Conservation (phyloP, 768 basidiomycete species). For the Lentinula aciculospora region DNA sequence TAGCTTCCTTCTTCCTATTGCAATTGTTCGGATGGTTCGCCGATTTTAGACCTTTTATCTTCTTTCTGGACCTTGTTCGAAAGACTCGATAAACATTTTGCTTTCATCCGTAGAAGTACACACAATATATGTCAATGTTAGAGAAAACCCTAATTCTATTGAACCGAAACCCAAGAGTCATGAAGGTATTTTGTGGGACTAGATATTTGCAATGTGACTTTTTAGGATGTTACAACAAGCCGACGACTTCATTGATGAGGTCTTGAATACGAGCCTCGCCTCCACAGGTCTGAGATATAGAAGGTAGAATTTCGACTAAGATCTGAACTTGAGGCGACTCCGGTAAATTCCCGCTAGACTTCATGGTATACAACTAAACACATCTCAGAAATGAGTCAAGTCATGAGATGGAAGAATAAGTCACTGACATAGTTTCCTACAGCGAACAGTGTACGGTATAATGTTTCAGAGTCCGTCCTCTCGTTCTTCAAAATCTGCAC, state of each 20-base stretch:
- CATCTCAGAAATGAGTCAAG: conserved; percentile 8
- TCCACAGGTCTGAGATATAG: conserved; percentile 34
- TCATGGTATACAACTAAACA: conserved; percentile 44
- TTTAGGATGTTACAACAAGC: background rate
- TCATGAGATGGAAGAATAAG: background rate
- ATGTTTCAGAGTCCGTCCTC: conserved; percentile 58
- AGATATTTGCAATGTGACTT: too few species aligned
- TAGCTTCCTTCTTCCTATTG: conserved; percentile 8
- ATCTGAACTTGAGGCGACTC: conserved; percentile 33
- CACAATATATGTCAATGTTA: too few species aligned
- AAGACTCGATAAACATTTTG: too few species aligned
- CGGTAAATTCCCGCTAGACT: conserved; percentile 27
- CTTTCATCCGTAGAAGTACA: too few species aligned
- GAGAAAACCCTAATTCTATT: too few species aligned
- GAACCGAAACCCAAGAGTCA: too few species aligned
- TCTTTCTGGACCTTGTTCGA: too few species aligned
- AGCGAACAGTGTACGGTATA: conserved; percentile 66
- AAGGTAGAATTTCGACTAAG: conserved; percentile 32
- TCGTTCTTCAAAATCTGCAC: conserved; percentile 21
- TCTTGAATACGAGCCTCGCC: conserved; percentile 52
- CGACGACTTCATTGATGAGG: conserved; percentile 41
- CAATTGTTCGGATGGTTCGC: conserved; percentile 2
- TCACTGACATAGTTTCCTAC: conserved; percentile 65
- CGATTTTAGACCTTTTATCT: conserved; percentile 6
- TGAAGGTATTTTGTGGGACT: too few species aligned